Evolutionary conservation across 805 yeast species (phyloP).

Genomic region (Pichia paraexigua): DNA sequence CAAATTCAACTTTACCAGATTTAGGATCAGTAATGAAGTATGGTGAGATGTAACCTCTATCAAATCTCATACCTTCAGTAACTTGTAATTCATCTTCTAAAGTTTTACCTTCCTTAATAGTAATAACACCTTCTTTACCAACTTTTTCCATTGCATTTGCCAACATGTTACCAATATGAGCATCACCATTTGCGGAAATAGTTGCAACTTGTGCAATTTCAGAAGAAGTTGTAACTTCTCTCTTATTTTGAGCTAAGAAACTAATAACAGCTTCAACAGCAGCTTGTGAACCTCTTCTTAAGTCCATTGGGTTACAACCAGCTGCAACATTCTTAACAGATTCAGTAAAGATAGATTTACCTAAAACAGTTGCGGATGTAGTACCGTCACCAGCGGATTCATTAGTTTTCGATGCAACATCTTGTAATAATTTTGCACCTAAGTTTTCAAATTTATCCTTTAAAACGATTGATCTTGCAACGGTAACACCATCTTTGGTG

Average conservation of each 20-base stretch:
- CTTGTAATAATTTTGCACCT: conserved; percentile 93
- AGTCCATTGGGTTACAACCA: conserved; percentile 98
- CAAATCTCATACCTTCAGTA: conserved; percentile 97
- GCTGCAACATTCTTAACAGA: conserved; percentile 96
- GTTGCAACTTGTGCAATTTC: conserved; percentile 98
- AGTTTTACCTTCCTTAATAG: conserved; percentile 96
- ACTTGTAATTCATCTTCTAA: conserved; percentile 94
- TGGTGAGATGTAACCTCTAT: conserved; percentile 95
- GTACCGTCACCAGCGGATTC: conserved; percentile 99
- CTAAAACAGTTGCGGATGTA: conserved; percentile 93
- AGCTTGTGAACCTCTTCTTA: conserved; percentile 94
- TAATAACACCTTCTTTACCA: conserved; percentile 98
- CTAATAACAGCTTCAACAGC: conserved; percentile 92
- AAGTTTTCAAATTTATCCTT: conserved; percentile 90
- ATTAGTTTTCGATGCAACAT: conserved; percentile 94
- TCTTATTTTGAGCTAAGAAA: conserved; percentile 76
- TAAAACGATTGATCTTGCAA: conserved; percentile 76
- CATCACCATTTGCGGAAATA: conserved; percentile 93
- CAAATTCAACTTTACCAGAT: conserved; percentile 88
- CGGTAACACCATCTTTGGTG: conserved; percentile 98
- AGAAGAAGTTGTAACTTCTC: conserved; percentile 85
- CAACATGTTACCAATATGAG: conserved; percentile 81
- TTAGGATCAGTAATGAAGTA: conserved; percentile 93
- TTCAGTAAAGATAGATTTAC: conserved; percentile 92
- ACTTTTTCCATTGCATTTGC: conserved; percentile 98